These are phyloP conservation scores for Pseudogymnoascus sp. DNA, from an alignment of 2,329 filamentous ascomycete species.

Conservation along the genomic window DNA sequence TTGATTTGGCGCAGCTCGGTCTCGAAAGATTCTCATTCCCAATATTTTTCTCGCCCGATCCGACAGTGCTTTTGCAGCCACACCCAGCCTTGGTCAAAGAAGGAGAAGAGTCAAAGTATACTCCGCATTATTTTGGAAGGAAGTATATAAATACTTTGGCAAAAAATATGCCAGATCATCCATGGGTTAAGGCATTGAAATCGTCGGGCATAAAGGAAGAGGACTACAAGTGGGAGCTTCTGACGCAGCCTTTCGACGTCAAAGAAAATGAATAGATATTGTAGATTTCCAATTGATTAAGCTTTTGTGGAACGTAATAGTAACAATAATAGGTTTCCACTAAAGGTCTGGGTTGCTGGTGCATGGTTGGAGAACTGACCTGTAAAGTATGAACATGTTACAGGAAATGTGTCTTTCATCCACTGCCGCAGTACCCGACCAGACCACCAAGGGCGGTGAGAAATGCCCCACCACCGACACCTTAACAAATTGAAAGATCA, in stretches of 20 bases:
- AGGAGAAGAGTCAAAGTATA: background rate
- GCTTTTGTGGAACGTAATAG: background rate
- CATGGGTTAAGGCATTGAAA: background rate
- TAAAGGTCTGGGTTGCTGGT: background rate
- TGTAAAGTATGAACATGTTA: background rate
- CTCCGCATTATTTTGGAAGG: background rate
- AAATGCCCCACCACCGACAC: background rate
- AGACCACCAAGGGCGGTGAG: background rate
- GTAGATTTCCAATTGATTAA: background rate
- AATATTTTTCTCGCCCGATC: background rate
- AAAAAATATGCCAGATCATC: background rate
- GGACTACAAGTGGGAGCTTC: background rate
- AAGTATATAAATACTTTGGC: background rate
- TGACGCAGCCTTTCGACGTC: background rate
- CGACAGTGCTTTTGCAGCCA: background rate
- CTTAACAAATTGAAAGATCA: background rate
- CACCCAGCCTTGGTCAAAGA: background rate
- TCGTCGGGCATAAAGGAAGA: background rate
- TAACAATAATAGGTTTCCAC: background rate
- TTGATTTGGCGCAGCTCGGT: background rate
- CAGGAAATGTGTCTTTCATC: background rate
- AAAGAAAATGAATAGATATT: background rate
- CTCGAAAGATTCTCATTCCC: background rate
- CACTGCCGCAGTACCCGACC: background rate
- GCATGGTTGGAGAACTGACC: background rate